Evolutionary conservation across 2,329 filamentous ascomycete species (phyloP), one percentile per base, ranked within the genome.

Genomic region (Microdochium trichocladiopsis): DNA sequence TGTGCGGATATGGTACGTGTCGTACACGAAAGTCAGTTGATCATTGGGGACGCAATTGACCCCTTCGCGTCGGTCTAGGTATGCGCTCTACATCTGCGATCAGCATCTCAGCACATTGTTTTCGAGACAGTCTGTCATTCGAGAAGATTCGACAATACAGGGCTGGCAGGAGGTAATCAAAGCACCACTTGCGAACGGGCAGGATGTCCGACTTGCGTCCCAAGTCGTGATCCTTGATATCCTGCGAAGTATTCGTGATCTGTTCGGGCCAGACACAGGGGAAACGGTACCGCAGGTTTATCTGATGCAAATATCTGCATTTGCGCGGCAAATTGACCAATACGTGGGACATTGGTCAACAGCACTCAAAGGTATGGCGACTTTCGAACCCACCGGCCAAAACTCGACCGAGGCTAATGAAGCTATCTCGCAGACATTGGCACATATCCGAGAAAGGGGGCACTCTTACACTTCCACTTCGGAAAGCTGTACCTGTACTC

Each of bases 21-120:
- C 81, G 1, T 83, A n/a, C n/a, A n/a, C n/a, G n/a, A n/a, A n/a
- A n/a, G n/a, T n/a, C n/a, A n/a, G n/a, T n/a, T n/a, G n/a, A n/a
- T n/a, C n/a, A n/a, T n/a, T n/a, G n/a, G n/a, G n/a, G n/a, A n/a
- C n/a, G n/a, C 82, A 54, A 78, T 83, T 50, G 31, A 24, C 33
- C n/a, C n/a, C n/a, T 36, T 22, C 9, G 18, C 6, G 83, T 80
- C 56, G 80, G 84, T 41, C 16, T 10, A 51, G 25, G 28, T 37
- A 48, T 21, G 45, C 56, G 50, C 65, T 77, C 1, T 80, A 79
- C 55, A 76, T 80, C 3, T 79, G 77, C 59, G 78, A 81, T 53
- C 77, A 79, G 52, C 78, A 81, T 59, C 72, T 80, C 10, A 81
- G 79, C 18, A 84, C 83, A 22, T 67, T 83, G 0, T 84, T 85